Evolutionary conservation across 805 yeast genomes (phyloP).

Genomic region (Metschnikowia continentalis): DNA sequence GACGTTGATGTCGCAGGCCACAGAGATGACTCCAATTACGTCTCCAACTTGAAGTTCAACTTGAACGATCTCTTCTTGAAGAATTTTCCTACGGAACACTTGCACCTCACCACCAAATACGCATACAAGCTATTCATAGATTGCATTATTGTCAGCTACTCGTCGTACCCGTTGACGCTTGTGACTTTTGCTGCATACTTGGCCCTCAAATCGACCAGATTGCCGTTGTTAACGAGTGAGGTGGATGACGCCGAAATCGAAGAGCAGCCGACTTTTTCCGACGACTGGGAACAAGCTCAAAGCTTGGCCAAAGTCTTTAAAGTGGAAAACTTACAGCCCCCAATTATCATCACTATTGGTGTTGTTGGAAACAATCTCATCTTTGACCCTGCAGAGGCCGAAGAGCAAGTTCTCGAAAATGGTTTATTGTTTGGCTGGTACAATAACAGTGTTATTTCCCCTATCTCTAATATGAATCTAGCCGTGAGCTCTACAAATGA

Average conservation of each 20-base stretch:
- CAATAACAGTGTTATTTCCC: slow-evolving; percentile 63
- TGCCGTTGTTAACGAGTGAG: slow-evolving; percentile 70
- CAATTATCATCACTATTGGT: slow-evolving; percentile 73
- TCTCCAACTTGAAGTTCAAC: slow-evolving; percentile 58
- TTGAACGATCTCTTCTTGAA: slow-evolving; percentile 50
- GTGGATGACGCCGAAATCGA: slow-evolving; percentile 64
- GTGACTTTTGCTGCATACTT: slow-evolving; percentile 76
- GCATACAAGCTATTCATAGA: slow-evolving; percentile 77
- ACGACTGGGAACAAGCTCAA: slow-evolving; percentile 69
- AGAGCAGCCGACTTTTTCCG: slow-evolving; percentile 88
- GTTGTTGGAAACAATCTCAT: slow-evolving; percentile 63
- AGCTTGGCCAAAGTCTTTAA: slow-evolving; percentile 37
- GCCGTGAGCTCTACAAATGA: slow-evolving; percentile 44
- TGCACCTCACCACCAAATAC: slow-evolving; percentile 68
- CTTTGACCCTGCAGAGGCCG: slow-evolving; percentile 85
- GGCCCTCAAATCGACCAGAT: slow-evolving; percentile 72
- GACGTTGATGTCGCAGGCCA: slow-evolving; percentile 79
- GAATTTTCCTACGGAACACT: slow-evolving; percentile 48
- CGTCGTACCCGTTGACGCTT: slow-evolving; percentile 77
- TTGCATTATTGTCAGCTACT: slow-evolving; percentile 69
- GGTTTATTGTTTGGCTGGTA: slow-evolving; percentile 75
- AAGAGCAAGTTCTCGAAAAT: slow-evolving; percentile 82
- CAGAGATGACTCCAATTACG: slow-evolving; percentile 73
- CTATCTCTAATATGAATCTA: slow-evolving; percentile 65
- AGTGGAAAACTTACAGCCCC: slow-evolving; percentile 52